Conservation (phyloP, 1,139 yeast species). For the Taphrina pruni region DNA sequence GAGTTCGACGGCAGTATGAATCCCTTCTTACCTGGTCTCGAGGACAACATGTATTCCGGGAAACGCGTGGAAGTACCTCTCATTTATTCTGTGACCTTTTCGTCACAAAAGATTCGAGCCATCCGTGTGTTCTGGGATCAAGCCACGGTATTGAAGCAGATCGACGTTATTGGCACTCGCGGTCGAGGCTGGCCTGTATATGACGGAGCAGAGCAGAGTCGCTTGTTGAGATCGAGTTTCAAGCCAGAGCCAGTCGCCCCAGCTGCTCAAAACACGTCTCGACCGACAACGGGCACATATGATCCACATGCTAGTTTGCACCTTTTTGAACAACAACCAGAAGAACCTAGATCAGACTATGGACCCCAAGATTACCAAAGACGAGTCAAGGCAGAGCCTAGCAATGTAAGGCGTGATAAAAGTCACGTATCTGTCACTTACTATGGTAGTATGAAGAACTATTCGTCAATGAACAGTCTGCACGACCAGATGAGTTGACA, state of each 20-base stretch:
- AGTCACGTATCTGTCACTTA: neutral
- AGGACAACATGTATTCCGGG: constrained; percentile 49
- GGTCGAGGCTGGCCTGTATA: constrained; percentile 51
- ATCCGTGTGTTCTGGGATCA: constrained; percentile 50
- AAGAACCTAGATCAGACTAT: constrained; percentile 10
- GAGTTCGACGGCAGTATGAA: constrained; percentile 48
- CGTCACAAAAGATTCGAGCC: constrained; percentile 45
- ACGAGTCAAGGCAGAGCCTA: constrained; percentile 20
- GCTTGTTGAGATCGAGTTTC: constrained; percentile 19
- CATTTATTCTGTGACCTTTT: constrained; percentile 48
- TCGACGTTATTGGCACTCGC: constrained; percentile 49
- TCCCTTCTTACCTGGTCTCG: constrained; percentile 49
- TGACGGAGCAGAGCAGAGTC: constrained; percentile 47
- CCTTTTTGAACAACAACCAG: constrained; percentile 22
- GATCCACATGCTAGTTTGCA: constrained; percentile 16
- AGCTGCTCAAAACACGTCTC: constrained; percentile 1
- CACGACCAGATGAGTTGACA: constrained; percentile 25
- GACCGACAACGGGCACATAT: constrained; percentile 20
- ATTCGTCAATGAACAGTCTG: constrained; percentile 21
- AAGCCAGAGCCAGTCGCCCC: constrained; percentile 5
- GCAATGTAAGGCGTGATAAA: constrained; percentile 15
- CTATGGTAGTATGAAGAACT: constrained; percentile 15
- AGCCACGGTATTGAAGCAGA: constrained; percentile 50
- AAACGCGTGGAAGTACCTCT: constrained; percentile 48
- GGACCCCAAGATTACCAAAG: constrained; percentile 27